Base-by-base conservation (phyloP, 2,329 filamentous ascomycete genomes). In the Purpureocillium takamizusanense region DNA sequence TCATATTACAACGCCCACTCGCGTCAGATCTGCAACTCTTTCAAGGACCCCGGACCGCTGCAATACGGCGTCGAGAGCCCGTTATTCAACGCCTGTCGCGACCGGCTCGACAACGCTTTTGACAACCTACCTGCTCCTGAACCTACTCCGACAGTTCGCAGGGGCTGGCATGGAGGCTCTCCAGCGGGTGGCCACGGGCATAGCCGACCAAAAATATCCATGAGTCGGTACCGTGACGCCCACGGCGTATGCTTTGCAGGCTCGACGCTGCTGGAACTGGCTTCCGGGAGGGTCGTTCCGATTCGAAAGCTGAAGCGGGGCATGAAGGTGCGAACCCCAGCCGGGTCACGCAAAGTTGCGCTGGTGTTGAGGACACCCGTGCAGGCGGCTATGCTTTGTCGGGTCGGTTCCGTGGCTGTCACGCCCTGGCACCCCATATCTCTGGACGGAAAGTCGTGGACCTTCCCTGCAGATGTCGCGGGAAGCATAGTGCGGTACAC, bases 371-470 rank as follows among this genome's bases (percentile, higher is more conserved):
- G 63, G 48, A 78, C 72, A 5, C 51, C 54, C 0, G 65, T 76
- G 0, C 39, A 43, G 3, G 41, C 53, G 31, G 55, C 56, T 28
- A 41, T 50, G 2, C 61, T 80, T 49, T 72, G 68, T 42, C 59
- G 59, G 1, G 52, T 78, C 1, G 64, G 63, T 2, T 49, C 42
- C 1, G 56, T 79, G 7, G 51, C 71, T 7, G 66, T 79, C 21
- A 81, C 77, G 17, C 69, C 71, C 0, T 81, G 74, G 72, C 78
- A 81, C 50, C 77, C 77, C 1, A 54, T 81, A 3, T 63, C 57
- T 0, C 35, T 51, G 2, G 55, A 63, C 15, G 55, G 50, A 13
- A 51, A 55, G 32, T 46, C 38, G 3, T 78, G 72, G 72, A 46
- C 42, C 0, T 76, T 75, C 45, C 74, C 74, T 0, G 61, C 52